Conservation (phyloP, 176 grass and related monocot species). For the Rhynchospora tenuis region DNA sequence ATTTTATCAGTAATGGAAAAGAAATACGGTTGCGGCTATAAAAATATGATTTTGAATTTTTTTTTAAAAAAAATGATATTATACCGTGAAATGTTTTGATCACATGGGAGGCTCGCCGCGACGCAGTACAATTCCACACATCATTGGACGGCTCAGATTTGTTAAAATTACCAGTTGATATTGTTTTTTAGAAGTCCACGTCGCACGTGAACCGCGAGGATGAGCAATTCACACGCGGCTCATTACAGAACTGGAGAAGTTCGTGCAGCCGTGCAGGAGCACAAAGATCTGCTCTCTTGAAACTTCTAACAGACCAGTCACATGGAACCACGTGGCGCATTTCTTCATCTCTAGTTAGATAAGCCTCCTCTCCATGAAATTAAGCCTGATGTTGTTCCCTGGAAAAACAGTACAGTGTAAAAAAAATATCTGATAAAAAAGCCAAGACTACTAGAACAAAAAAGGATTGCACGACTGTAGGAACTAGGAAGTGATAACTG, state of each 20-base stretch:
- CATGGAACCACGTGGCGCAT: conserved; percentile 48
- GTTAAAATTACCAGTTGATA: too few species aligned
- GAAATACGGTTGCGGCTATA: too few species aligned
- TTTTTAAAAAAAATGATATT: too few species aligned
- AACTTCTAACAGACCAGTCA: conserved; percentile 43
- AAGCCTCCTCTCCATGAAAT: not conserved
- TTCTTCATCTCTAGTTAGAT: conserved; percentile 46
- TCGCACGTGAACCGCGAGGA: too few species aligned
- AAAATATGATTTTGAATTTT: too few species aligned
- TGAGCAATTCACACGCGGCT: not conserved
- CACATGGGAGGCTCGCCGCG: too few species aligned
- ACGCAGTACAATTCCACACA: too few species aligned
- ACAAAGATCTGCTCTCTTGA: conserved; percentile 41
- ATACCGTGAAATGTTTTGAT: too few species aligned
- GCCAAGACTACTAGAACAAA: not conserved
- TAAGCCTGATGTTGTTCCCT: not conserved
- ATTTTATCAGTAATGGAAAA: too few species aligned
- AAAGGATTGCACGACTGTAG: not conserved
- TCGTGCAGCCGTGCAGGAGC: not conserved
- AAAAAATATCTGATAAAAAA: not conserved
- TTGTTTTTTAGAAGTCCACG: too few species aligned
- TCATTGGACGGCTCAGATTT: too few species aligned
- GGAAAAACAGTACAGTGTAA: not conserved
- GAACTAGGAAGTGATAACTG: not conserved
- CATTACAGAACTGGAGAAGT: not conserved